phyloP scores from a whole-genome alignment of 2,329 filamentous ascomycete genomes.

The Xylariaceae sp. region DNA sequence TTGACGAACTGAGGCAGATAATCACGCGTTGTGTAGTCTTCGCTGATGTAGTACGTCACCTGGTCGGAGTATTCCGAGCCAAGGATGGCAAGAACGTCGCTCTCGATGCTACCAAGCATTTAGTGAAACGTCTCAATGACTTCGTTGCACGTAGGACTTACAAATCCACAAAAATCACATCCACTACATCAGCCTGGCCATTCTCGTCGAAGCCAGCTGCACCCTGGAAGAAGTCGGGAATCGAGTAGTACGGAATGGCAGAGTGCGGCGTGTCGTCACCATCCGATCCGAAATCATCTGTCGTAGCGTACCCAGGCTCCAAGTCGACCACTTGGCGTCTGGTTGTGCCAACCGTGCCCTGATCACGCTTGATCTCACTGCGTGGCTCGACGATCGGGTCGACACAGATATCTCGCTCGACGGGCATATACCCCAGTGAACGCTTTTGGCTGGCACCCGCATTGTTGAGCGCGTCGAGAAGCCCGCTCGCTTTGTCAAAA shows the following conservation, averaged over 20 bases:
- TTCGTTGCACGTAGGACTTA: constrained; percentile 23
- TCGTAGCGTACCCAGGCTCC: constrained; percentile 52
- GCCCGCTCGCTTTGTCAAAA: constrained; percentile 41
- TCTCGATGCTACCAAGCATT: constrained; percentile 34
- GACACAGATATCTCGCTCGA: constrained; percentile 44
- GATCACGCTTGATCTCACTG: constrained; percentile 12
- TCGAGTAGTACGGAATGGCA: constrained; percentile 43
- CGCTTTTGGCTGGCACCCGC: constrained; percentile 35
- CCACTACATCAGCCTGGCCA: constrained; percentile 45
- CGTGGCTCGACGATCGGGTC: constrained; percentile 39
- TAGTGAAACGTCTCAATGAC: neutral
- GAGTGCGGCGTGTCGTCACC: constrained; percentile 56
- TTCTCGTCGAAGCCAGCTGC: constrained; percentile 46
- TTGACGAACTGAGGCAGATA: constrained; percentile 40
- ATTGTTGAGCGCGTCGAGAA: constrained; percentile 43
- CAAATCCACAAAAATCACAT: constrained; percentile 55
- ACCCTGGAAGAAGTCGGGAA: constrained; percentile 50
- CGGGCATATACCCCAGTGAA: constrained; percentile 35
- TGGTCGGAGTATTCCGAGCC: constrained; percentile 34
- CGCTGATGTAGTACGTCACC: constrained; percentile 39
- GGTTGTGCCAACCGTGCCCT: constrained; percentile 36
- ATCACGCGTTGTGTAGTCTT: constrained; percentile 39
- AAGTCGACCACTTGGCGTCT: constrained; percentile 48
- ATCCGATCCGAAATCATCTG: constrained; percentile 55
- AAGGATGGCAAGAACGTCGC: constrained; percentile 36